Conservation (phyloP, 768 basidiomycete genomes). For the Lentinula sp. region DNA sequence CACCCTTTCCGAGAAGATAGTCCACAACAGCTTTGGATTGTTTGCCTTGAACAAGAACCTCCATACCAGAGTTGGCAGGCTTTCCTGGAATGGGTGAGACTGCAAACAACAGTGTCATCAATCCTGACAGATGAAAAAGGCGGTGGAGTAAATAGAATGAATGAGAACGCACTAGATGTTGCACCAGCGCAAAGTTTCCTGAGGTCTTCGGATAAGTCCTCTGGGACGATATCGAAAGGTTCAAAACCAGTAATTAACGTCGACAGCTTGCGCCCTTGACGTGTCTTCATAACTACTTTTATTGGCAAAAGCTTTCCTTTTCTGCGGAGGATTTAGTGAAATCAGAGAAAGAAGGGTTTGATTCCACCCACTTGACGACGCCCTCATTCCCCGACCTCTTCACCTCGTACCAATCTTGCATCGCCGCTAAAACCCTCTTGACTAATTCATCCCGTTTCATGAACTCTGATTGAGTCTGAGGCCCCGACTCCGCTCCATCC, state of each 20-base stretch:
- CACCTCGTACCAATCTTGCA: slow-evolving; percentile 78
- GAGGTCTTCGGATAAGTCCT: slow-evolving; percentile 75
- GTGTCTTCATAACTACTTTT: slow-evolving; percentile 58
- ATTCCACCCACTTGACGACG: slow-evolving; percentile 48
- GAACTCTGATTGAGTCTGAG: slow-evolving; percentile 31
- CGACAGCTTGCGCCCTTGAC: slow-evolving; percentile 74
- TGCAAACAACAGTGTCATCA: slow-evolving; percentile 16
- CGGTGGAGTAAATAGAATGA: not conserved
- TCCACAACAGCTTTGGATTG: slow-evolving; percentile 64
- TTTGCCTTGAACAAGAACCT: slow-evolving; percentile 84
- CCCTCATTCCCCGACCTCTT: slow-evolving; percentile 47
- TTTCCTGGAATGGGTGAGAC: slow-evolving; percentile 61
- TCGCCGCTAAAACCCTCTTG: slow-evolving; percentile 47
- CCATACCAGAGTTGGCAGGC: slow-evolving; percentile 40
- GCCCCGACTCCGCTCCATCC: not conserved
- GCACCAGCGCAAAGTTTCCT: slow-evolving; percentile 73
- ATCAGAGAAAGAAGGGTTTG: not conserved
- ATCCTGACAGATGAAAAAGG: not conserved
- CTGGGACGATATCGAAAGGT: slow-evolving; percentile 61
- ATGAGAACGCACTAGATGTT: slow-evolving; percentile 55
- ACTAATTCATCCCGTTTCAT: slow-evolving; percentile 63
- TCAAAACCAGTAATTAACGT: slow-evolving; percentile 81
- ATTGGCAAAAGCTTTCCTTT: slow-evolving; percentile 76
- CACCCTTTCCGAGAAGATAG: slow-evolving; percentile 59
- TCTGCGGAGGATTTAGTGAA: slow-evolving; percentile 27